Evolutionary conservation across 1,139 yeast genomes (phyloP), one percentile per base, ranked within the genome.

Genomic region (Scheffersomyces segobiensis): DNA sequence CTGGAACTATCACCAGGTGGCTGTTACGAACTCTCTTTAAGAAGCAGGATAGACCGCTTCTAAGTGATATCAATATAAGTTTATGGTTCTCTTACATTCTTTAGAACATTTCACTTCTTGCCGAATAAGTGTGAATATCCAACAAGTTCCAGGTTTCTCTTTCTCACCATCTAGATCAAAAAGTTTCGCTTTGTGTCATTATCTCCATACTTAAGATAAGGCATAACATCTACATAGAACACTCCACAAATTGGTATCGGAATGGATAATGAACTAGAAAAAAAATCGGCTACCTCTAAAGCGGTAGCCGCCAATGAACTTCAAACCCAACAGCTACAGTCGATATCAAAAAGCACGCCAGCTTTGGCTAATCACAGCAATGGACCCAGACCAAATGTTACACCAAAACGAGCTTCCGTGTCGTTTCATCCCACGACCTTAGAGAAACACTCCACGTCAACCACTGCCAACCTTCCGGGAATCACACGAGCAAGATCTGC

Each of bases 401-500:
- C 42, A 7, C 42, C 42, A 32, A 7, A 32, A 7, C 42, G 42
- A 32, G 17, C 55, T n/a, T 50, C 58, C 17, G 32, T 49, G 17
- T 49, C 55, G 20, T 52, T 17, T 12, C 42, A 32, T 32, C 42
- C 42, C 8, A 32, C 12, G 42, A 14, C 17, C 17, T 17, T 24
- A 24, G 32, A 24, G 5, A 24, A 32, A 10, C 5, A 24, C 26
- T 32, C 42, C 42, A 10, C 17, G 3, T 10, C 42, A 10, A 14
- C 42, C 7, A 32, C 14, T 24, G 26, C 26, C 26, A n/a, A n/a
- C 8, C 42, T 32, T 32, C 42, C 17, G 17, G 42, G 42, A 7
- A 32, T 32, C 42, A 52, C 55, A 8, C 50, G 61, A 18, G 48
- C 56, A 17, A 54, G 62, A 50, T 57, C 60, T 8, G 55, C 57